Conservation (phyloP, 1,284 basidiomycete species). For the Amylostereum chailletii region DNA sequence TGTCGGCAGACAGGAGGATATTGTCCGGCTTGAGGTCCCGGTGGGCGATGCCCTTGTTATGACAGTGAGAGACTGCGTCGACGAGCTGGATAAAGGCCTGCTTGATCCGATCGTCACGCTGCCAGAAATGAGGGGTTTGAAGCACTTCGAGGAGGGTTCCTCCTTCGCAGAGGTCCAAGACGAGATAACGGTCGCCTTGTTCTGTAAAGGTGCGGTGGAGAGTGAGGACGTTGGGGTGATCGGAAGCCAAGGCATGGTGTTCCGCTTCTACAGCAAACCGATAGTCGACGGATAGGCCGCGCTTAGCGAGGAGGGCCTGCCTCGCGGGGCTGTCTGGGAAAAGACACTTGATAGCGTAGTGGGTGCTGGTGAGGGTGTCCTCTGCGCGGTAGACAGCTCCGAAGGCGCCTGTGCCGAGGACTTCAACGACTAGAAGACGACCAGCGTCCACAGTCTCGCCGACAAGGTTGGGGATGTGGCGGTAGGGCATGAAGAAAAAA, state of each 20-base stretch:
- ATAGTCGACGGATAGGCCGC: neutral
- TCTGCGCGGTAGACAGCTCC: neutral
- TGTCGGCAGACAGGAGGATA: neutral
- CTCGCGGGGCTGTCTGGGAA: neutral
- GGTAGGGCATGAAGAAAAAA: neutral
- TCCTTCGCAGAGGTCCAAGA: neutral
- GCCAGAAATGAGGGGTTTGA: neutral
- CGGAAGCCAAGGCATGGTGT: neutral
- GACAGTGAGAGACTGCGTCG: neutral
- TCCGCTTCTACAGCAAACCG: neutral
- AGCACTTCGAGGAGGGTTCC: neutral
- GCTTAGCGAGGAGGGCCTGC: neutral
- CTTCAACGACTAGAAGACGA: neutral
- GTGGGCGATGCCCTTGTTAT: neutral
- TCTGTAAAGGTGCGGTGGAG: neutral
- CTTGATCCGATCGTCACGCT: neutral
- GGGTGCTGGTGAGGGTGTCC: neutral
- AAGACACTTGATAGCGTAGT: neutral
- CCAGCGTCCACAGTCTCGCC: neutral
- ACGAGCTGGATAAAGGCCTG: neutral
- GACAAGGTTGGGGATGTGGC: neutral
- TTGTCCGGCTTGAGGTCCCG: constrained; percentile 1
- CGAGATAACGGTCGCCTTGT: neutral
- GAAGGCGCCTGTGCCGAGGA: neutral
- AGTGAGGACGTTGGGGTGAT: neutral